Percentiles rank a stretch among this genome's conserved stretches.
phyloP scores from a whole-genome alignment of 169 alveolate species.

The Babesia gibsoni region DNA sequence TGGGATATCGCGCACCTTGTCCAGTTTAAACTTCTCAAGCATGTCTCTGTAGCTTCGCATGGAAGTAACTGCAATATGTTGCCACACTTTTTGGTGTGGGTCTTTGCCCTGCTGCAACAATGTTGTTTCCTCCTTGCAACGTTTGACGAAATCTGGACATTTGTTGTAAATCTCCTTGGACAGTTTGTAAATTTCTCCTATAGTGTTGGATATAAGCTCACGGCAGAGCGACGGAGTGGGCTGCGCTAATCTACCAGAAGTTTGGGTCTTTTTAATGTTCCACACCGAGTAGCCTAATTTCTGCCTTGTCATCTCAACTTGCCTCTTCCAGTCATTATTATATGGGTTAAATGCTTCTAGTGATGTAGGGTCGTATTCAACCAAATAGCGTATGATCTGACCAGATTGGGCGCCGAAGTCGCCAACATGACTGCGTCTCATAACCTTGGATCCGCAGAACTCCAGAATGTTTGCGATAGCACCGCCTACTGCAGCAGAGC shows the following conservation, averaged over 20 bases:
- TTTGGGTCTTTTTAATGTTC: background rate
- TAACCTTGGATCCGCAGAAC: constrained; percentile 56
- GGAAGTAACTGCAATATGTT: constrained; percentile 3
- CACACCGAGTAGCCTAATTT: constrained; percentile 4
- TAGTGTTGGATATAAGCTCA: constrained; percentile 10
- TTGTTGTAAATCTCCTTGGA: constrained; percentile 7
- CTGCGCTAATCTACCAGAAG: constrained; percentile 2
- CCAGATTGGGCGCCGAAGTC: constrained; percentile 68
- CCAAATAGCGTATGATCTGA: constrained; percentile 42
- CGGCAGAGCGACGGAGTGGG: constrained; percentile 10
- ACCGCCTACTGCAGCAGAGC: constrained; percentile 71
- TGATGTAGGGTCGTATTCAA: constrained; percentile 60
- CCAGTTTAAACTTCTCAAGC: constrained; percentile 12
- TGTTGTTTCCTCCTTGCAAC: constrained; percentile 38
- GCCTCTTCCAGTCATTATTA: background rate
- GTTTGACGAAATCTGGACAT: constrained; percentile 8
- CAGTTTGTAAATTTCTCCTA: constrained; percentile 37
- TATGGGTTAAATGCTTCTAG: constrained; percentile 24
- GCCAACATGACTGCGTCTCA: constrained; percentile 71
- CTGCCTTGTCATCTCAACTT: background rate
- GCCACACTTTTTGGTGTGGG: constrained; percentile 25
- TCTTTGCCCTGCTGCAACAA: constrained; percentile 35
- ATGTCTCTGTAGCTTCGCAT: constrained; percentile 19
- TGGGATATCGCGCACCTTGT: constrained; percentile 39
- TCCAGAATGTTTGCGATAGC: constrained; percentile 63